Base-by-base conservation (phyloP, 225 moss, liverwort and hornwort species). In the Anthoceros angustus region DNA sequence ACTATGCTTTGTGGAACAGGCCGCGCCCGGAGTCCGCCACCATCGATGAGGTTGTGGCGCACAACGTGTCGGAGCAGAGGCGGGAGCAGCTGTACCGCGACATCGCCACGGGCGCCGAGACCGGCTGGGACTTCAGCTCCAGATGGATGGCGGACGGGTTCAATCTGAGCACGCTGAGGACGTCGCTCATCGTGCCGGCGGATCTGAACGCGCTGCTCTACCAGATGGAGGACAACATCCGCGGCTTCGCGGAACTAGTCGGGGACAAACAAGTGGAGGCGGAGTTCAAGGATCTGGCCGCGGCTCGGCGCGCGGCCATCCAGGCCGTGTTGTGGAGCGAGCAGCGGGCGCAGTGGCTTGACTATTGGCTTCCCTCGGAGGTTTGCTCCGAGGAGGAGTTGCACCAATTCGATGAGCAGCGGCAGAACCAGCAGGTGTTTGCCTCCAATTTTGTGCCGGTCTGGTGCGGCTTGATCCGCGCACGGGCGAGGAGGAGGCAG, bases 51-150 rank as follows among this genome's bases (percentile, higher is more conserved):
- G 65, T 42, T 0, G 65, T 71, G 0, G 81, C 78, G 6, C 24
- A 68, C 39, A 74, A 73, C 0, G 78, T 80, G 38, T 66, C 74
- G 21, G 80, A 80, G 70, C 62, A 64, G 50, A 70, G 75, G 67
- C 80, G 80, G 24, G 67, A 71, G 64, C 81, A 87, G 67, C 77
- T 90, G 61, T 93, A 86, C 70, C 78, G 71, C 40, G 83, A 90
- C 74, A 90, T 93, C 62, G 90, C 93, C 38, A 82, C 77, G 25
- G 77, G 78, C 8, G 93, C 93, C 0, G 93, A 93, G 63, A 87
- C 86, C 0, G 93, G 93, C 14, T 93, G 93, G 93, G 93, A 93
- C 65, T 93, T 93, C 72, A 90, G 90, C 74, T 93, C 93, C 25
- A 75, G 93, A 25, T 93, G 93, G 93, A 89, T 93, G 87, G 83